phyloP scores from a whole-genome alignment of 257 asterid genomes.

The Plantago major region DNA sequence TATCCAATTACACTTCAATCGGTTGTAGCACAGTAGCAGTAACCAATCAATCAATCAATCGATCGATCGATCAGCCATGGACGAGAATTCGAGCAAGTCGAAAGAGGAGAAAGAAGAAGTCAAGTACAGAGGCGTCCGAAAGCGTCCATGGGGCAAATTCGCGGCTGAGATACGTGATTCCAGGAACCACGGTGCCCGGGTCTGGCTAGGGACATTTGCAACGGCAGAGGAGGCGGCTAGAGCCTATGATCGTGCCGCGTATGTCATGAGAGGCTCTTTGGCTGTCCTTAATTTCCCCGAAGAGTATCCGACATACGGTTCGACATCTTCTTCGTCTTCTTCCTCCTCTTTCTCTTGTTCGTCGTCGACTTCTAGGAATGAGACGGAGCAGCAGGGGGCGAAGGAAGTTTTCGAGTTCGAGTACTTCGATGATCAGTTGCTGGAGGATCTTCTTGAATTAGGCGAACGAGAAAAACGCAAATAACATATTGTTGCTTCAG shows the following conservation, averaged over 20 bases:
- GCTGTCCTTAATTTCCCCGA: conserved; percentile 70
- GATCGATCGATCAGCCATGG: conserved; percentile 14
- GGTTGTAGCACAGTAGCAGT: no score
- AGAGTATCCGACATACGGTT: conserved; percentile 37
- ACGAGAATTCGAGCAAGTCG: not conserved
- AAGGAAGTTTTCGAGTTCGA: conserved; percentile 39
- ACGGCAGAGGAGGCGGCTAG: conserved; percentile 76
- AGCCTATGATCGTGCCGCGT: conserved; percentile 67
- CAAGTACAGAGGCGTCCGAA: conserved; percentile 58
- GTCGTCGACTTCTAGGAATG: conserved; percentile 6
- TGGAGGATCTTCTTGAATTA: conserved; percentile 40
- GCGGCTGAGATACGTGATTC: conserved; percentile 74
- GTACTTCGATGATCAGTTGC: conserved; percentile 38
- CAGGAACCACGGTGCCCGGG: conserved; percentile 40
- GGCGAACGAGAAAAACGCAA: conserved; percentile 18
- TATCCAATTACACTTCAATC: not conserved
- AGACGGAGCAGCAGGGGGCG: conserved; percentile 19
- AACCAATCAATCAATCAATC: no score
- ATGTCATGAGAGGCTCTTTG: conserved; percentile 43
- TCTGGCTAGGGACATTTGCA: conserved; percentile 69
- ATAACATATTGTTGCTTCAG: not conserved
- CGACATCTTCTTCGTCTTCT: conserved; percentile 6
- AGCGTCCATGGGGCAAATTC: conserved; percentile 77
- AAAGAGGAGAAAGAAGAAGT: conserved; percentile 26
- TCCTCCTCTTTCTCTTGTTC: not conserved